Evolutionary conservation across 2,329 filamentous ascomycete species (phyloP), one percentile per base, ranked within the genome.

Genomic region (Microdochium bolleyi): DNA sequence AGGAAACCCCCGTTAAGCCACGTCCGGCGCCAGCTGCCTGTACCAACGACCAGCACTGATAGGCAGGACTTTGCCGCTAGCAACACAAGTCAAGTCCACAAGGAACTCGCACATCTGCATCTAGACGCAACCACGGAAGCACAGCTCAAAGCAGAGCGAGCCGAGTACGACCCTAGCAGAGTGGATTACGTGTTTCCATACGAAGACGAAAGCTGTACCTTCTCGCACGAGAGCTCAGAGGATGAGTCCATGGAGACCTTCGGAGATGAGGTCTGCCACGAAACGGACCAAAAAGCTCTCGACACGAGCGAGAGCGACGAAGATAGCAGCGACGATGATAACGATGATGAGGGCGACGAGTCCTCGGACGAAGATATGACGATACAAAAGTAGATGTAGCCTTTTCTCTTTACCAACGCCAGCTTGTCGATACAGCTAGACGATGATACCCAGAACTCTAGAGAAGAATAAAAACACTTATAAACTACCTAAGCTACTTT

Each of bases 261-360:
- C 34, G n/a, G 14, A 8, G 4, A 38, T 14, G 34, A 19, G 14
- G n/a, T 38, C 34, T 38, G 7, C 5, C 16, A 38, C 41, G 10
- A 46, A 3, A 46, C 10, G 41, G 3, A 3, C 19, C 13, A 41
- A 41, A 16, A 41, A 19, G 14, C 37, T 41, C 37, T 8, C 4
- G 37, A 14, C 37, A 5, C 7, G 16, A 38, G 34, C 34, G 14
- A 38, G 11, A 16, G 13, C n/a, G 16, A 9, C 7, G 34, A 38
- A 5, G 34, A 38, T 16, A 16, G 27, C 14, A 56, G 60, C 27
- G 50, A 32, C 16, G 32, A 46, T 30, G 27, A 5, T 30, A n/a
- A n/a, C n/a, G 27, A 30, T 30, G 5, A 5, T 30, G 11, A 30
- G 27, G 27, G 11, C 11, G 11, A 11, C 34, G 14, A 38, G 11